A percentile compares a stretch with the other conserved stretches of the same genome.
These are phyloP conservation scores for Sungouiozyma ichnusensis DNA, from an alignment of 805 yeast genomes.

Conservation along the genomic window DNA sequence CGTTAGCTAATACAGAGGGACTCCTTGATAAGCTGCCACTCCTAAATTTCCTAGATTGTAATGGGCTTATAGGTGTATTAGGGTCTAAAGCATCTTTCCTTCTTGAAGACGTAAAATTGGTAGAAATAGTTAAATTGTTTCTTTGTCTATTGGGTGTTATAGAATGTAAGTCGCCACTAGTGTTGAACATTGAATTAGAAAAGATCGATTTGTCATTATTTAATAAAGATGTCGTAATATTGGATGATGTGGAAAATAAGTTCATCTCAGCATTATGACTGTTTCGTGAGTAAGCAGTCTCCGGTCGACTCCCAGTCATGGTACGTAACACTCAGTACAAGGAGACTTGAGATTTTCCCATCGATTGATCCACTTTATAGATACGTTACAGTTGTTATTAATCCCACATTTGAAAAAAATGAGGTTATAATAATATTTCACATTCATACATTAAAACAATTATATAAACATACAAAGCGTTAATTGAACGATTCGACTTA, in stretches of 20 bases:
- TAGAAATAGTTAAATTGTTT: constrained; percentile 24
- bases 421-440: too few relatives aligned
- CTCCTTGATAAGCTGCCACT: constrained; percentile 17
- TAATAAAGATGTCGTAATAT: background rate
- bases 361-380: background rate
- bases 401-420: too few relatives aligned
- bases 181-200: constrained; percentile 1
- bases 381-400: too few relatives aligned
- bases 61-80: constrained; percentile 23
- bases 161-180: constrained; percentile 3
- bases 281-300: background rate
- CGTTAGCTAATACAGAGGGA: constrained; percentile 12
- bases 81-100: constrained; percentile 13
- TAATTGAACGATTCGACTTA: too few relatives aligned
- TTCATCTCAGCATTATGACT: background rate
- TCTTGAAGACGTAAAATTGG: constrained; percentile 27
- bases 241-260: background rate
- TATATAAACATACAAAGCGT: too few relatives aligned
- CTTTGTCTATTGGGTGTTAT: constrained; percentile 10
- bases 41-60: constrained; percentile 16
- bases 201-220: background rate
- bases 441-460: too few relatives aligned
- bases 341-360: background rate
- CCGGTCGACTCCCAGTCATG: background rate
- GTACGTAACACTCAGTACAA: background rate